Evolutionary conservation across 805 yeast species (phyloP).

Genomic region (Teunomyces pallodes): DNA sequence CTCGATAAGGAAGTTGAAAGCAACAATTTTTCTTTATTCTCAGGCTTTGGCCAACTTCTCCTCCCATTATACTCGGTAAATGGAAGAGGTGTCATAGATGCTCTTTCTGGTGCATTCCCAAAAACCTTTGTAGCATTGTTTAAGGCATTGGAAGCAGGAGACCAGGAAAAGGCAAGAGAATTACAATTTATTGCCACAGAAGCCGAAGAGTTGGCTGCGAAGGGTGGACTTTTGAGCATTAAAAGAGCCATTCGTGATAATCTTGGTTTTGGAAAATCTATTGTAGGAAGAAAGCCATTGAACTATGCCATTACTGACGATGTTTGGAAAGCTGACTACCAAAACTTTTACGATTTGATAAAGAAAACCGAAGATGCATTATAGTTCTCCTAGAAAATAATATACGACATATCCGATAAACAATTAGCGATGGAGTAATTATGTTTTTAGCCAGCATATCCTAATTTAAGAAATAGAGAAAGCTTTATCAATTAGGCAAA

Average conservation of each 20-base stretch:
- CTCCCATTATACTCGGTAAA: conserved; percentile 48
- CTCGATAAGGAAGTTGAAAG: conserved; percentile 33
- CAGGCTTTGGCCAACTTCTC: conserved; percentile 53
- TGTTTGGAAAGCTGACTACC: conserved; percentile 6
- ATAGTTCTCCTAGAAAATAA: background rate
- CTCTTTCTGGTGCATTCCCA: conserved; percentile 52
- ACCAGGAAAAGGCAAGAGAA: conserved; percentile 38
- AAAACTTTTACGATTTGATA: conserved; percentile 5
- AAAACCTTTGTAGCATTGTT: conserved; percentile 44
- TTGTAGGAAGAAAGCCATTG: conserved; percentile 48
- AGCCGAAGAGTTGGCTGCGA: conserved; percentile 46
- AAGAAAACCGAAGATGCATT: conserved; percentile 6
- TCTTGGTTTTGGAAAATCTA: conserved; percentile 44
- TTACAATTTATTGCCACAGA: conserved; percentile 43
- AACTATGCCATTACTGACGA: conserved; percentile 26
- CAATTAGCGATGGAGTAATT: background rate
- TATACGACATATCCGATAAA: background rate
- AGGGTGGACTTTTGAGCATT: conserved; percentile 46
- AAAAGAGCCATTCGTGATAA: conserved; percentile 39
- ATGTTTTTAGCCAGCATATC: too few species aligned
- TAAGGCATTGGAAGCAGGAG: conserved; percentile 37
- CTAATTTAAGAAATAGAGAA: too few species aligned
- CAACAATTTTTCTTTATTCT: conserved; percentile 42
- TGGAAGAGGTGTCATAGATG: conserved; percentile 52
- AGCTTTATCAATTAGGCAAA: too few species aligned